A percentile compares a stretch with the other conserved stretches of the same genome.
Conservation (phyloP, 257 asterid species). For the Ilex aquifolium region DNA sequence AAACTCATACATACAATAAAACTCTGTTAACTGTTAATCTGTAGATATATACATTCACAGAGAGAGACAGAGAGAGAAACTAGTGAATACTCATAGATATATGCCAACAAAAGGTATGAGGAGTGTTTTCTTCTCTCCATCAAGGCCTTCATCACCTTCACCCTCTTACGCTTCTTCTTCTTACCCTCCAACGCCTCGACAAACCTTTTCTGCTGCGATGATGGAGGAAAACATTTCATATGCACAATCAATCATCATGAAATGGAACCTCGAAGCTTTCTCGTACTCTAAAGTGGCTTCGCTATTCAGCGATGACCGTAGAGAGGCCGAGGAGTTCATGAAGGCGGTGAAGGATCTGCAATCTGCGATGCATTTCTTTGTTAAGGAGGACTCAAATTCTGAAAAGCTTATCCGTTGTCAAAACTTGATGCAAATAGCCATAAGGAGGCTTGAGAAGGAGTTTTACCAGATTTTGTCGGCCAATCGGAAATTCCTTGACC, state of each 20-base stretch:
- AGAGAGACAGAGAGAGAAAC: no score
- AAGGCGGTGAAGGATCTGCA: conserved; percentile 39
- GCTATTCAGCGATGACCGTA: conserved; percentile 31
- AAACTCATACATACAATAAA: no score
- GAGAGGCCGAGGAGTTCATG: conserved; percentile 37
- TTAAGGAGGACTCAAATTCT: conserved; percentile 30
- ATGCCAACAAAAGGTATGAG: not conserved
- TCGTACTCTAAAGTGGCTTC: conserved; percentile 16
- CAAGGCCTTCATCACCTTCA: conserved; percentile 35
- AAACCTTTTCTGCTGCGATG: conserved; percentile 41
- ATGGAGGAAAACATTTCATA: conserved; percentile 51
- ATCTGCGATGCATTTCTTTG: conserved; percentile 47
- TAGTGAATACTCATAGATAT: no score
- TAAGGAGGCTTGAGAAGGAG: conserved; percentile 63
- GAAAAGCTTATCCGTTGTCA: conserved; percentile 49
- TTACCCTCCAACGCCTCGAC: conserved; percentile 29
- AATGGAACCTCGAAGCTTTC: conserved; percentile 30
- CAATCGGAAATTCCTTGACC: conserved; percentile 40
- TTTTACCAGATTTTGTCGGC: conserved; percentile 39
- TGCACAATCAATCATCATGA: conserved; percentile 39
- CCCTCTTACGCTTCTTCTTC: conserved; percentile 21
- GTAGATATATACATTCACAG: no score
- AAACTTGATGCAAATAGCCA: conserved; percentile 57
- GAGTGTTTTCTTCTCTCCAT: not conserved
- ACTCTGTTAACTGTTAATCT: no score